These are phyloP conservation scores for Aspergillus clavatus DNA, from an alignment of 2,329 filamentous ascomycete species.

Conservation along the genomic window DNA sequence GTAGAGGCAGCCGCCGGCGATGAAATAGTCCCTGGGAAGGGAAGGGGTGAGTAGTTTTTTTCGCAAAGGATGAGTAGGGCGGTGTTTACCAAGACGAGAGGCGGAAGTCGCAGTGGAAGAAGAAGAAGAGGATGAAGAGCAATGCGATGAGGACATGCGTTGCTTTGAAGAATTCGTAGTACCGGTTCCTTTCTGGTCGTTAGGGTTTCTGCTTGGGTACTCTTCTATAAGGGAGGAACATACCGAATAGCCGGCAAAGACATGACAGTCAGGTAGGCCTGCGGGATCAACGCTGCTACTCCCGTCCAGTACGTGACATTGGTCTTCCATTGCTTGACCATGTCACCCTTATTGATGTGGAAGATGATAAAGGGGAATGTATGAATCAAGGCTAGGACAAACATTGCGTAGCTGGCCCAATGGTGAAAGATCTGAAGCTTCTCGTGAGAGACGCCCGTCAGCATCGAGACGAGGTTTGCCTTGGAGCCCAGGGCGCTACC, in stretches of 20 bases:
- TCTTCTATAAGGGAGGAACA: conserved; percentile 10
- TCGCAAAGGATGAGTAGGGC: neutral
- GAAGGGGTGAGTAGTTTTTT: conserved; percentile 1
- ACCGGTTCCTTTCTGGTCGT: conserved; percentile 41
- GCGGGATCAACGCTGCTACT: conserved; percentile 49
- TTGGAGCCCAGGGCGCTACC: conserved; percentile 48
- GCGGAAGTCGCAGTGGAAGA: conserved; percentile 55
- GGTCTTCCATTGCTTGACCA: conserved; percentile 44
- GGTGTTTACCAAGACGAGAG: conserved; percentile 48
- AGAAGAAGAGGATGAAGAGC: conserved; percentile 56
- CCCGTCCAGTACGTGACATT: conserved; percentile 53
- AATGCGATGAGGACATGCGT: conserved; percentile 51
- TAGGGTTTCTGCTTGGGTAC: neutral
- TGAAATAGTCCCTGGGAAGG: conserved; percentile 57
- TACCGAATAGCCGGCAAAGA: conserved; percentile 50
- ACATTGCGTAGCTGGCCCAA: conserved; percentile 54
- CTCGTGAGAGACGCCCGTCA: conserved; percentile 55
- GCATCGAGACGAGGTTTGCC: conserved; percentile 50
- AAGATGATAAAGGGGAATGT: conserved; percentile 58
- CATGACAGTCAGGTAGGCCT: conserved; percentile 53
- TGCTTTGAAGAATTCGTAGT: conserved; percentile 59
- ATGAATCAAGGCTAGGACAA: conserved; percentile 53
- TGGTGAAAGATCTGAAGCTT: conserved; percentile 52
- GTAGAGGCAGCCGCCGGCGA: conserved; percentile 53
- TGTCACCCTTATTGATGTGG: conserved; percentile 46